Evolutionary conservation across 371 early-diverging fungal genomes (phyloP), one percentile per base, ranked within the genome.

Genomic region (Rhizomucor miehei): DNA sequence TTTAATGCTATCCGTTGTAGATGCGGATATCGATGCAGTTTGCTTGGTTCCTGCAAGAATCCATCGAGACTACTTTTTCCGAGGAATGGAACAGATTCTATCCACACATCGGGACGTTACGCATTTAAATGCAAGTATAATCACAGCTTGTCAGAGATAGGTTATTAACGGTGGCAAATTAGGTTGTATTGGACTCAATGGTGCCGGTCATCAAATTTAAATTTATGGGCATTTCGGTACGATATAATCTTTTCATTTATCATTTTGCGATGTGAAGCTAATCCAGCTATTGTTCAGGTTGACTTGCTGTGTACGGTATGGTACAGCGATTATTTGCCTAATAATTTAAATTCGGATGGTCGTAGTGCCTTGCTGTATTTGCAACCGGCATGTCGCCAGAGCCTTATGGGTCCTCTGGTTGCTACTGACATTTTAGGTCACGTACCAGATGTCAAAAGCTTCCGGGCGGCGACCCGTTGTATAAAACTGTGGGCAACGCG

Each of bases 401-500:
- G 91, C 67, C 65, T 99, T 36, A 99, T 99, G 79, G 99, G 98
- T 16, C 94, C 97, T 43, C 88, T 99, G 25, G 99, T 99, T 1
- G 98, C 99, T 2, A 99, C 99, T 69, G 97, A 97, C 51, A 98
- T 99, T 50, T 69, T 99, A 57, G 81, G 91, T 10, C 78, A 97
- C 20, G 99, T 99, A 11, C 99, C 99, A 3, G 89, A 93, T 67
- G 86, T 96, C 4, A 77, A 84, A 24, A 77, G 87, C 0, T 99
- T 99, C 71, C 85, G 99, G 50, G 83, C 85, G 34, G 94, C 99
- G 5, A 77, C 99, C 12, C 81, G 99, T 10, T 94, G 94, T 62
- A 91, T 99, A 38, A 99, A 99, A 73, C 77, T 96, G 47, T 99
- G 99, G 99, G 99, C 99, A 16, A 95, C 98, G 69, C 82, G 77